A percentile compares a stretch with the other conserved stretches of the same genome.
phyloP scores from a whole-genome alignment of 2,329 filamentous ascomycete species.

The Colletotrichum incanum region DNA sequence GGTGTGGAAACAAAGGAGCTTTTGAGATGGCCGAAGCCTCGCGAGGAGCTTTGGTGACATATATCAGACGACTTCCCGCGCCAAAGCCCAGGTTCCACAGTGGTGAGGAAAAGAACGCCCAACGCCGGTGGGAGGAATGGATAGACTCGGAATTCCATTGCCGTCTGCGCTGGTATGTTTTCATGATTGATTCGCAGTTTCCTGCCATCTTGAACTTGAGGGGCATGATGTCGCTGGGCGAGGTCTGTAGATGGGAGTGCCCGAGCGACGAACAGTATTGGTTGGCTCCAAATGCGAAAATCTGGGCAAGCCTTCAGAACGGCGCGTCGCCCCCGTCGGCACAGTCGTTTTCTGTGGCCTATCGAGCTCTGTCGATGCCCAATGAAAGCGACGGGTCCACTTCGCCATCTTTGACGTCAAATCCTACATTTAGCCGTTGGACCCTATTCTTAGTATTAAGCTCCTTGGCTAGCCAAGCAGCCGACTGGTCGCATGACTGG shows the following conservation, averaged over 20 bases:
- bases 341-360: neutral
- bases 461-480: constrained; percentile 11
- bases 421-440: neutral
- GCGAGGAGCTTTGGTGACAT: constrained; percentile 24
- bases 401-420: neutral
- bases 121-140: constrained; percentile 3
- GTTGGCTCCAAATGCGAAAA: neutral
- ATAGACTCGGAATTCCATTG: neutral
- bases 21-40: constrained; percentile 29
- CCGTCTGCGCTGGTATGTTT: constrained; percentile 32
- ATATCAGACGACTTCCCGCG: constrained; percentile 12
- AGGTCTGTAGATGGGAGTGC: constrained; percentile 19
- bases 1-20: constrained; percentile 34
- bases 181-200: constrained; percentile 31
- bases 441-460: constrained; percentile 12
- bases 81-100: neutral
- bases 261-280: constrained; percentile 16
- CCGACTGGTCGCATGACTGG: constrained; percentile 31
- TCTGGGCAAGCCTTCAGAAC: neutral
- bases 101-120: no score
- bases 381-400: neutral
- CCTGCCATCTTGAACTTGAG: constrained; percentile 26
- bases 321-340: no score
- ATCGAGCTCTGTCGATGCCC: neutral
- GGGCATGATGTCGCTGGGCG: constrained; percentile 18